These are phyloP conservation scores for Oryza officinalis DNA, from an alignment of 176 grass and related monocot genomes.

Conservation along the genomic window DNA sequence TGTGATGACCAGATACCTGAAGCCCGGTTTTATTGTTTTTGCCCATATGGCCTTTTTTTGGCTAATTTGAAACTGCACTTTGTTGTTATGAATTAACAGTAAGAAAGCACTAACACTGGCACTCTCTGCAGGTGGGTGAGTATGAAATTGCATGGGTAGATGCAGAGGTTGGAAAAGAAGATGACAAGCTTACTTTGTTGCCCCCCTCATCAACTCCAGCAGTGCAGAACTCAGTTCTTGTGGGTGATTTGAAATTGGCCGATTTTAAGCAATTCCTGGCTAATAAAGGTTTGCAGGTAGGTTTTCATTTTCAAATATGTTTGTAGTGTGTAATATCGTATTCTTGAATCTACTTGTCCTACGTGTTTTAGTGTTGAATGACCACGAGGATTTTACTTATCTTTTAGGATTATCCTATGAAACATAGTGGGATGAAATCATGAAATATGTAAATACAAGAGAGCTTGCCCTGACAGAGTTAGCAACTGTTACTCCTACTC, in stretches of 20 bases:
- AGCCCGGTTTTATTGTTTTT: background rate
- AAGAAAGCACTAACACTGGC: slow-evolving; percentile 20
- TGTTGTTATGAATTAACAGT: background rate
- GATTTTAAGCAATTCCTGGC: slow-evolving; percentile 94
- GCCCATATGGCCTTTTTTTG: background rate
- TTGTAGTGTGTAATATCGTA: background rate
- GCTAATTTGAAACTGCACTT: background rate
- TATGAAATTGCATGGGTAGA: slow-evolving; percentile 90
- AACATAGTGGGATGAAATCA: background rate
- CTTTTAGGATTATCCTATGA: background rate
- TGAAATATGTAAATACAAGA: background rate
- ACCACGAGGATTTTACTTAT: background rate
- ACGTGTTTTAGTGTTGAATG: too few species aligned
- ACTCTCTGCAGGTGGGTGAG: slow-evolving; percentile 59
- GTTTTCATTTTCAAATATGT: background rate
- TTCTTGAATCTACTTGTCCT: background rate
- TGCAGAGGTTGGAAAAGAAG: slow-evolving; percentile 65
- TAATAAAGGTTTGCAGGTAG: slow-evolving; percentile 81
- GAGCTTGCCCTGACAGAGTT: background rate
- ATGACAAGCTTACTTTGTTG: slow-evolving; percentile 72
- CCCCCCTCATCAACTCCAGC: slow-evolving; percentile 56
- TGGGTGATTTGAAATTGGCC: slow-evolving; percentile 83
- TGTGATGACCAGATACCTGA: background rate
- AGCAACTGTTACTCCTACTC: background rate
- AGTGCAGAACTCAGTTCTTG: slow-evolving; percentile 80